Evolutionary conservation across 768 basidiomycete genomes (phyloP), one percentile per base, ranked within the genome.

Genomic region (Boletus patriciae): DNA sequence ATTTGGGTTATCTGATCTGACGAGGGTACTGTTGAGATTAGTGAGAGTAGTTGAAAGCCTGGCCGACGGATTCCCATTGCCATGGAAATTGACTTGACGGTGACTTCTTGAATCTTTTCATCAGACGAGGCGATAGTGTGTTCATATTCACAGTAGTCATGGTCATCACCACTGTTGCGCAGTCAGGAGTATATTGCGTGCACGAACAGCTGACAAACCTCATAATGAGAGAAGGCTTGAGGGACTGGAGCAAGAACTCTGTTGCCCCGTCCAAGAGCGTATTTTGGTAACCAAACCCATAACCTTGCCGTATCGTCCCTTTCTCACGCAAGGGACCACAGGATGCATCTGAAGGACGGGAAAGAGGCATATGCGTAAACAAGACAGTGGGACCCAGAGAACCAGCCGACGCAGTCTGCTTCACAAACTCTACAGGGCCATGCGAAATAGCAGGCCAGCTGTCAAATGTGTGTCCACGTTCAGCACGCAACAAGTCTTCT

Each of bases 51-150:
- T 63, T 96, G 92, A 73, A 94, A 94, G 41, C 94, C 96, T 7
- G 96, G 94, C 29, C 78, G 78, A 43, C 80, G 79, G 50, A 98
- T 82, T 33, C 90, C 92, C 85, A 93, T 91, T 4, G 87, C 89
- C 79, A 94, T 92, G 13, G 92, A 93, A 65, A 97, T 78, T 3
- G 92, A 88, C 70, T 94, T 97, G 66, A 98, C 83, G 0, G 92
- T 90, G 19, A 95, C 80, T 74, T 98, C 95, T 49, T 79, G 81
- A 13, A 83, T 74, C 36, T 71, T 71, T 25, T 61, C 40, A 10
- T 53, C 29, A 29, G 63, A 59, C 6, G 57, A 61, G 25, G 60
- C 55, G 51, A 70, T 67, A 60, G 73, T 62, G 69, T 87, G 84
- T 67, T 77, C 76, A 66, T 86, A 84, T 75, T 91, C 91, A 72